Percentiles rank a stretch among this genome's conserved stretches.
Conservation (phyloP, 805 yeast species). For the Teunomyces kruisii region DNA sequence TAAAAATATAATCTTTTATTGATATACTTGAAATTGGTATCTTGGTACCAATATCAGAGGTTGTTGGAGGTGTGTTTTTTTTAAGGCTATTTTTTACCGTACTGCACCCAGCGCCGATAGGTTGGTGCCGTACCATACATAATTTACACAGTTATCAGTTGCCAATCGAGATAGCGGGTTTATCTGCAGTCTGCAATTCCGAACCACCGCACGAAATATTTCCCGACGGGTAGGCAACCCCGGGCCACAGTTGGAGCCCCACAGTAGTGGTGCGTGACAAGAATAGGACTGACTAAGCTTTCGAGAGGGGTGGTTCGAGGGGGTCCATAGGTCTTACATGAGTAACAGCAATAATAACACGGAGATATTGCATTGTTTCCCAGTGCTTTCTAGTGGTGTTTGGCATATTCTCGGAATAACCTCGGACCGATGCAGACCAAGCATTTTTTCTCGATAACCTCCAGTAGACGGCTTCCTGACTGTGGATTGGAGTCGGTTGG, state of each 20-base stretch:
- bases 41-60: conserved; percentile 2
- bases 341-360: too few relatives aligned
- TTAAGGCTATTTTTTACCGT: neutral
- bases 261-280: too few relatives aligned
- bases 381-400: too few relatives aligned
- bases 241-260: neutral
- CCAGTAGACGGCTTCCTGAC: too few relatives aligned
- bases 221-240: neutral
- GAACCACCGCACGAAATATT: neutral
- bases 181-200: neutral
- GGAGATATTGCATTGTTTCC: too few relatives aligned
- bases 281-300: too few relatives aligned
- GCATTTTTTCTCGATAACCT: too few relatives aligned
- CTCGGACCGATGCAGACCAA: too few relatives aligned
- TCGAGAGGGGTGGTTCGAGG: too few relatives aligned
- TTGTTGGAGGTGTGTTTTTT: neutral
- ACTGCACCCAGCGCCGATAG: neutral
- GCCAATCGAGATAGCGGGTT: neutral
- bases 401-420: too few relatives aligned
- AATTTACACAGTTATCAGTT: neutral
- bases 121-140: conserved; percentile 7
- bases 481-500: too few relatives aligned
- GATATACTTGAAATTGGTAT: neutral
- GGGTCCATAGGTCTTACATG: too few relatives aligned
- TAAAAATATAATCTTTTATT: conserved; percentile 3